Evolutionary conservation across 805 yeast species (phyloP).

Genomic region (Nakazawaea anatomiae): DNA sequence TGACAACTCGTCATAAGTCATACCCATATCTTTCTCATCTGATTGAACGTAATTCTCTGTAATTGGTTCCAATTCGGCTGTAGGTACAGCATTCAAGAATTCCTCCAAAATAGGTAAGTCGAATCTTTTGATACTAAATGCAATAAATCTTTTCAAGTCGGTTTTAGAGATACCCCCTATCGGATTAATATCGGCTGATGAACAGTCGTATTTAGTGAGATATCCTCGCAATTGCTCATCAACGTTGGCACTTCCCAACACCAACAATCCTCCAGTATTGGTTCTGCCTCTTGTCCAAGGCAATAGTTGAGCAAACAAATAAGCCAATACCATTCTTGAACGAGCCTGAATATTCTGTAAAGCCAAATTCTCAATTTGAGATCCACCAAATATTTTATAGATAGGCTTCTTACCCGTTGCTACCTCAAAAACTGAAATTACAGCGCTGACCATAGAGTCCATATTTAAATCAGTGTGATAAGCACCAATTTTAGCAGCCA

Average conservation of each 20-base stretch:
- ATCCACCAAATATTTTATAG: slow-evolving; percentile 90
- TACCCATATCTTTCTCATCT: slow-evolving; percentile 97
- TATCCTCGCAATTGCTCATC: slow-evolving; percentile 96
- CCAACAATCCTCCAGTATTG: slow-evolving; percentile 74
- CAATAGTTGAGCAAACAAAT: slow-evolving; percentile 85
- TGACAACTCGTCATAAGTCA: slow-evolving; percentile 91
- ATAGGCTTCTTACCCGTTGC: slow-evolving; percentile 89
- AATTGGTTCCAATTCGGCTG: slow-evolving; percentile 97
- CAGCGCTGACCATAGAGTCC: slow-evolving; percentile 76
- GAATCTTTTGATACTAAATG: slow-evolving; percentile 65
- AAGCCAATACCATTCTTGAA: slow-evolving; percentile 88
- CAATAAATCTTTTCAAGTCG: slow-evolving; percentile 81
- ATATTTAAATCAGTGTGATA: slow-evolving; percentile 90
- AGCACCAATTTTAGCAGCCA: slow-evolving; percentile 74
- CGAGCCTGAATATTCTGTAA: slow-evolving; percentile 96
- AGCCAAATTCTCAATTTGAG: slow-evolving; percentile 86
- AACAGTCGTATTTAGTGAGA: slow-evolving; percentile 93
- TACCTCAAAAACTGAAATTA: slow-evolving; percentile 70
- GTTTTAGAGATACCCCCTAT: slow-evolving; percentile 98
- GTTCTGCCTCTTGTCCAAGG: slow-evolving; percentile 87
- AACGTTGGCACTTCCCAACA: slow-evolving; percentile 93
- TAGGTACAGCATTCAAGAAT: slow-evolving; percentile 89
- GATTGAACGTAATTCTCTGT: slow-evolving; percentile 90
- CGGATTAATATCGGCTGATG: slow-evolving; percentile 96
- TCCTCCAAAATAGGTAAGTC: slow-evolving; percentile 71